Evolutionary conservation across 2,329 filamentous ascomycete species (phyloP).

Genomic region (Ophiognomonia clavigignenti-juglandacearum): DNA sequence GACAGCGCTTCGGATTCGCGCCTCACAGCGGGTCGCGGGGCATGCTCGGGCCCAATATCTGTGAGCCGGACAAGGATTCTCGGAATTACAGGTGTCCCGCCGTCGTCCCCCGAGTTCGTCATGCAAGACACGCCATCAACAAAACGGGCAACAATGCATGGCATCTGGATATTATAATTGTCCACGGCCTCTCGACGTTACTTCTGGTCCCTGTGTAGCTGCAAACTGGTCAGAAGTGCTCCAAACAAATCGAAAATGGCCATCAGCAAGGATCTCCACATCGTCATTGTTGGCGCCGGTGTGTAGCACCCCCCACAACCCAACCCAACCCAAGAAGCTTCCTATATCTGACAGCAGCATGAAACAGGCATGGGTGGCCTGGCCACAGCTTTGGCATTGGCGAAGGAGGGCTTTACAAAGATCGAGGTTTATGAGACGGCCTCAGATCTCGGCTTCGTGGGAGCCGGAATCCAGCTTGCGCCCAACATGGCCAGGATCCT

Average conservation of each 20-base stretch:
- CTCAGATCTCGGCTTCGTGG: slow-evolving; percentile 71
- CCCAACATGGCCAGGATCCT: slow-evolving; percentile 79
- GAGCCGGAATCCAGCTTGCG: slow-evolving; percentile 78
- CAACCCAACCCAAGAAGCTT: too few relatives aligned
- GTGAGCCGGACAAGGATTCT: not conserved
- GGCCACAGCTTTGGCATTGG: slow-evolving; percentile 65
- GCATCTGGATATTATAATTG: too few relatives aligned
- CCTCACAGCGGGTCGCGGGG: too few relatives aligned
- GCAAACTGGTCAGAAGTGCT: too few relatives aligned
- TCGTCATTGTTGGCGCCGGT: slow-evolving; percentile 30
- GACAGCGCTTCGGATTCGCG: too few relatives aligned
- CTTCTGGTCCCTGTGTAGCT: too few relatives aligned
- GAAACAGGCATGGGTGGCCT: slow-evolving; percentile 71
- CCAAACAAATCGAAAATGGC: not conserved
- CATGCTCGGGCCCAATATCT: slow-evolving; percentile 4
- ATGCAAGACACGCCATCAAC: not conserved
- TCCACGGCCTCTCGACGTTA: too few relatives aligned
- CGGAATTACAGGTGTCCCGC: not conserved
- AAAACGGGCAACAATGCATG: too few relatives aligned
- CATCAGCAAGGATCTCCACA: slow-evolving; percentile 22
- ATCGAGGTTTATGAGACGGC: slow-evolving; percentile 73
- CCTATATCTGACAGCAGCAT: not conserved
- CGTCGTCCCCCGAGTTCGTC: not conserved
- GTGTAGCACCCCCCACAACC: slow-evolving; percentile 1
- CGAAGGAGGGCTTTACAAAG: slow-evolving; percentile 69